phyloP scores from a whole-genome alignment of 352 stramenopile species.

The Phytophthora boehmeriae region DNA sequence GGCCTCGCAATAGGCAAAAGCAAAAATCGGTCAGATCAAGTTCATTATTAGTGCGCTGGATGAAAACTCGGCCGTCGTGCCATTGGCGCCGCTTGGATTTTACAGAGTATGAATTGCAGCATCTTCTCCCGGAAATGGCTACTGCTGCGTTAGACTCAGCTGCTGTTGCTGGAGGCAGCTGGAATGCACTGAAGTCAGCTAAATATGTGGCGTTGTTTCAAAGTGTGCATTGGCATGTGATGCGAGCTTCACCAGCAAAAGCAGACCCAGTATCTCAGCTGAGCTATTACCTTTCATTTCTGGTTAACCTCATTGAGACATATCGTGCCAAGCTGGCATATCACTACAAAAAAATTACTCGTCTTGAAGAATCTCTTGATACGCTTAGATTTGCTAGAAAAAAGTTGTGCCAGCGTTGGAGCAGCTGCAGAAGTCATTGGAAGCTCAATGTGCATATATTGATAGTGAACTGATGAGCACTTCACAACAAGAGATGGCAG shows the following conservation, averaged over 20 bases:
- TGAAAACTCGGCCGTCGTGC: conserved; percentile 30
- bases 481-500: not conserved
- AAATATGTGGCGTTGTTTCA: conserved; percentile 16
- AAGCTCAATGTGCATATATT: conserved; percentile 8
- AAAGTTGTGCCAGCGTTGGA: conserved; percentile 24
- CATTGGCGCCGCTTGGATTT: conserved; percentile 30
- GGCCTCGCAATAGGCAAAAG: not conserved
- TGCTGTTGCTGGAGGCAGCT: conserved; percentile 8
- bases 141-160: conserved; percentile 12
- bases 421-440: conserved; percentile 5
- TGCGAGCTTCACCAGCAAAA: not conserved
- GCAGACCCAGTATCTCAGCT: conserved; percentile 18
- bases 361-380: conserved; percentile 12
- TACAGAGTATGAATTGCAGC: conserved; percentile 7
- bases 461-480: conserved; percentile 7
- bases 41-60: conserved; percentile 9
- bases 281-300: conserved; percentile 33
- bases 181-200: conserved; percentile 2
- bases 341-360: conserved; percentile 6
- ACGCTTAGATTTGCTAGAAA: conserved; percentile 17
- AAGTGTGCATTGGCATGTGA: conserved; percentile 19
- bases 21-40: not conserved
- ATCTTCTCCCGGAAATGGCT: conserved; percentile 14
- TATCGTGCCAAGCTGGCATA: conserved; percentile 3
- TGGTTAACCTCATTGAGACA: conserved; percentile 17